Percentiles rank a stretch among this genome's conserved stretches.
These are phyloP conservation scores for Oryza meridionalis DNA, from an alignment of 176 grass and related monocot genomes.

Conservation along the genomic window DNA sequence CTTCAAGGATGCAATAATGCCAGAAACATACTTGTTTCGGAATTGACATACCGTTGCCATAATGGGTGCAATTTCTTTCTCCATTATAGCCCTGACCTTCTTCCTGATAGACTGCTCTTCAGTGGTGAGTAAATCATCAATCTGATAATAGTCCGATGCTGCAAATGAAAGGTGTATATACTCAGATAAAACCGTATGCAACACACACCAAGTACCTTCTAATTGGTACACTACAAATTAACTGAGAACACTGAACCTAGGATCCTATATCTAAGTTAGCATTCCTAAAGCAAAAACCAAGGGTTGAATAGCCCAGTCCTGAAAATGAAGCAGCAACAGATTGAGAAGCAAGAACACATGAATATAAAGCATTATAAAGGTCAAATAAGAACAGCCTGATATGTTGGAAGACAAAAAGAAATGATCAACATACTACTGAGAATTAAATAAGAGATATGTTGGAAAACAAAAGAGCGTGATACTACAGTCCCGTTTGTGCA, in stretches of 20 bases:
- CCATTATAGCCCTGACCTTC: conserved; percentile 65
- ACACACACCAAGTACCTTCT: background rate
- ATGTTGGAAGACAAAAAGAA: background rate
- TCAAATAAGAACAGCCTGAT: background rate
- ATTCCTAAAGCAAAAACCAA: background rate
- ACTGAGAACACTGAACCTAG: background rate
- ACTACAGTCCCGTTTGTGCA: background rate
- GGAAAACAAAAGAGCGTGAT: background rate
- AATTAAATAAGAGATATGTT: too few relatives aligned
- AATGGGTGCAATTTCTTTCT: conserved; percentile 72
- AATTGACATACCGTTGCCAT: conserved; percentile 60
- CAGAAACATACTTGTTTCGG: background rate
- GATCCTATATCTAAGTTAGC: background rate
- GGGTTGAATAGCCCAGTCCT: background rate
- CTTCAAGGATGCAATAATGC: background rate
- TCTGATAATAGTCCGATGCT: conserved; percentile 76
- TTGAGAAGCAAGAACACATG: background rate
- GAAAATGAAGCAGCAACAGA: background rate
- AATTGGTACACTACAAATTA: conserved; percentile 12
- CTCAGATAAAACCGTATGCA: background rate
- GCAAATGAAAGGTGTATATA: conserved; percentile 28
- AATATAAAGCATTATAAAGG: background rate
- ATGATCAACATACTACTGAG: too few relatives aligned
- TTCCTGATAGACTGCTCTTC: conserved; percentile 55
- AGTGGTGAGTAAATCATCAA: conserved; percentile 69